A percentile compares a stretch with the other conserved stretches of the same genome.
phyloP scores from a whole-genome alignment of 2,329 filamentous ascomycete species.

The Claviceps humidiphila region DNA sequence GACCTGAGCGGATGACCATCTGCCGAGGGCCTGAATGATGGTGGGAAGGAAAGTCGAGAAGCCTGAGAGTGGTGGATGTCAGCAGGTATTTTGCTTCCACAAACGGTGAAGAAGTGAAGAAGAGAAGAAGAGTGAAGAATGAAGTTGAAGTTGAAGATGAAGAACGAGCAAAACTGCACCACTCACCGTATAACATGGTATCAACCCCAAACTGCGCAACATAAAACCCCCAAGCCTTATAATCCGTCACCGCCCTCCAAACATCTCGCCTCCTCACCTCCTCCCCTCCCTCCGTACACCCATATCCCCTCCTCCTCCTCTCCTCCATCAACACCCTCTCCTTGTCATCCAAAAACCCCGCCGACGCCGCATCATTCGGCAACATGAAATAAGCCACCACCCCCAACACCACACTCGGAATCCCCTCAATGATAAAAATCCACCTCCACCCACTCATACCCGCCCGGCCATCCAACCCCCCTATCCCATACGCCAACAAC shows the following conservation, averaged over 20 bases:
- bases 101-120: not conserved
- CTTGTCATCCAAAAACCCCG: conserved; percentile 42
- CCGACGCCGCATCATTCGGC: conserved; percentile 32
- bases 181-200: conserved; percentile 55
- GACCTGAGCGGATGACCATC: conserved; percentile 49
- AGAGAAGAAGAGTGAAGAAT: not conserved
- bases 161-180: not conserved
- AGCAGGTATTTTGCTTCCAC: not conserved
- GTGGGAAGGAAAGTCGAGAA: conserved; percentile 69
- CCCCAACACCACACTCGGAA: conserved; percentile 27
- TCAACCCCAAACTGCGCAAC: conserved; percentile 59
- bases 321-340: conserved; percentile 53
- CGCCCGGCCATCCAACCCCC: conserved; percentile 50
- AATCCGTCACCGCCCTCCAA: conserved; percentile 53
- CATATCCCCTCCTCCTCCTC: conserved; percentile 27
- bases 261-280: conserved; percentile 47
- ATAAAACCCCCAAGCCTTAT: conserved; percentile 62
- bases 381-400: conserved; percentile 20
- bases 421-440: conserved; percentile 47
- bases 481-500: conserved; percentile 59
- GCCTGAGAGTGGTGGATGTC: conserved; percentile 25
- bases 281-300: conserved; percentile 31
- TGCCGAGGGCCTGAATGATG: conserved; percentile 57
- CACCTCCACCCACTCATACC: conserved; percentile 59
- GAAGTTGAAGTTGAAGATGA: too few species aligned